Conservation (phyloP, 2,329 filamentous ascomycete genomes). For the Zasmidium angulare region DNA sequence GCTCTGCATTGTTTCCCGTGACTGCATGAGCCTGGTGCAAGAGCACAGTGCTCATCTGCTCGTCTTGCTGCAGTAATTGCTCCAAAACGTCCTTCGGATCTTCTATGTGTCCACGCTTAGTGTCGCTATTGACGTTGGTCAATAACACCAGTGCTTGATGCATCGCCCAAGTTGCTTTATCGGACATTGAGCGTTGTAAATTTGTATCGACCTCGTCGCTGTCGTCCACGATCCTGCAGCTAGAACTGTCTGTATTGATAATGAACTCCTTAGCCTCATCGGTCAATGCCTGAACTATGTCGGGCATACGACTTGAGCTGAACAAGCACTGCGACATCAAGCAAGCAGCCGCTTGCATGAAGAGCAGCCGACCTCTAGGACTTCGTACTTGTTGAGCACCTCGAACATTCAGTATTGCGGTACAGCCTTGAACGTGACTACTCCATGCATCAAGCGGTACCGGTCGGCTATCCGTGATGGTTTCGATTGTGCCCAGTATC, state of each 20-base stretch:
- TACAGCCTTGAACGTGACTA: neutral
- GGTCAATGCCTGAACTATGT: neutral
- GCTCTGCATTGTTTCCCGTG: neutral
- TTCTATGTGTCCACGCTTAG: neutral
- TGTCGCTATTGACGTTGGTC: neutral
- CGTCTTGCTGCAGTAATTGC: neutral
- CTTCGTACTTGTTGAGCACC: neutral
- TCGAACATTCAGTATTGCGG: neutral
- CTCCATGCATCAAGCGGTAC: neutral
- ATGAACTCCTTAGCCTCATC: neutral
- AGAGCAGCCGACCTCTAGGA: neutral
- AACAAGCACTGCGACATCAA: neutral
- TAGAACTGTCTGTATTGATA: neutral
- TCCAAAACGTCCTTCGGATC: neutral
- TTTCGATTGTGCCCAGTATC: neutral
- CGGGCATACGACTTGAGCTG: neutral
- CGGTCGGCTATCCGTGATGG: neutral
- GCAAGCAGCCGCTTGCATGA: neutral
- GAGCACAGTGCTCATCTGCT: neutral
- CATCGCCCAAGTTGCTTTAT: neutral
- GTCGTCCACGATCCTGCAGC: neutral
- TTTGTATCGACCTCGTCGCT: neutral
- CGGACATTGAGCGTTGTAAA: neutral
- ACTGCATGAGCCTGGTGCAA: neutral
- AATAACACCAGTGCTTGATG: neutral